A percentile compares a stretch with the other conserved stretches of the same genome.
Evolutionary conservation across 768 basidiomycete genomes (phyloP).

Genomic region (Hirschioporus abietinus): DNA sequence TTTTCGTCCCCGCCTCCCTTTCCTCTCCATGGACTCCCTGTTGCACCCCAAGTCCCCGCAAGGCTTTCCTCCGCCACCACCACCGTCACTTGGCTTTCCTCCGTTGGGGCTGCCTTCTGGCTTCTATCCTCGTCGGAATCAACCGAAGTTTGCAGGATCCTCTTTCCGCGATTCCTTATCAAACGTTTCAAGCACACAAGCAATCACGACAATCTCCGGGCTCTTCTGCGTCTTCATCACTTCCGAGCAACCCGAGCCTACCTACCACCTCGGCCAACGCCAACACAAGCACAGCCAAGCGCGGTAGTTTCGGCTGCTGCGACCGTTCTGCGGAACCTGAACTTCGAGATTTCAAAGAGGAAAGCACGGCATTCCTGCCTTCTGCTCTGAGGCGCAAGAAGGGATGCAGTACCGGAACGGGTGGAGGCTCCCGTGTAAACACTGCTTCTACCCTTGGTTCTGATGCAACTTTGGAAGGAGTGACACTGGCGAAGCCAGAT

Average conservation of each 20-base stretch:
- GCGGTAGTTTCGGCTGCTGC: slow-evolving; percentile 45
- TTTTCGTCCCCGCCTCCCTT: slow-evolving; percentile 20
- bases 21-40: slow-evolving; percentile 21
- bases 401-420: slow-evolving; percentile 24
- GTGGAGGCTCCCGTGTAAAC: slow-evolving; percentile 42
- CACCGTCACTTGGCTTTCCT: slow-evolving; percentile 25
- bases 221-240: slow-evolving; percentile 33
- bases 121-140: slow-evolving; percentile 54
- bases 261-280: slow-evolving; percentile 29
- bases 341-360: slow-evolving; percentile 90
- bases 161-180: slow-evolving; percentile 66
- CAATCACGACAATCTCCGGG: slow-evolving; percentile 28
- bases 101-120: slow-evolving; percentile 42
- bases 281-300: slow-evolving; percentile 17
- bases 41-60: too few relatives aligned
- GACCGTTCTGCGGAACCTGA: slow-evolving; percentile 82
- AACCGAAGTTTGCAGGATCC: slow-evolving; percentile 64
- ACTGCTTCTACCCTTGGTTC: slow-evolving; percentile 55
- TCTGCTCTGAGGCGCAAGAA: slow-evolving; percentile 74
- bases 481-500: slow-evolving; percentile 48
- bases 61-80: slow-evolving; percentile 19
- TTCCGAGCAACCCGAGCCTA: slow-evolving; percentile 39
- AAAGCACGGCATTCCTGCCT: slow-evolving; percentile 90
- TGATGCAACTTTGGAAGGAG: slow-evolving; percentile 19
- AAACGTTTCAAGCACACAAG: slow-evolving; percentile 74